phyloP scores from a whole-genome alignment of 2,329 filamentous ascomycete species.

The Canariomyces notabilis region DNA sequence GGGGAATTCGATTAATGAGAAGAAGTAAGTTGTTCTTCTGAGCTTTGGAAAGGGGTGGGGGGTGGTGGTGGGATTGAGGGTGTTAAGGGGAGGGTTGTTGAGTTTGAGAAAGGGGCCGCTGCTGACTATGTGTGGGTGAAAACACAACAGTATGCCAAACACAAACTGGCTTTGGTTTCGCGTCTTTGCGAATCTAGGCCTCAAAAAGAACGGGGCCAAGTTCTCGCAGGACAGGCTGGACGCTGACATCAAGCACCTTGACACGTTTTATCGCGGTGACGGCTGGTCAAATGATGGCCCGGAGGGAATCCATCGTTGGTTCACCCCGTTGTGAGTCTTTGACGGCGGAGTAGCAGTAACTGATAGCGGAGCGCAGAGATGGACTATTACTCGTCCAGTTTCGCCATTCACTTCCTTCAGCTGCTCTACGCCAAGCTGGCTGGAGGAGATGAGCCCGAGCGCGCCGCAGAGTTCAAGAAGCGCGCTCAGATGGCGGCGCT shows the following conservation, averaged over 20 bases:
- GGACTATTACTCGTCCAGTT: conserved; percentile 80
- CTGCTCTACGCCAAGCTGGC: conserved; percentile 71
- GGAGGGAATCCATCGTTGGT: conserved; percentile 62
- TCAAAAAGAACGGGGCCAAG: conserved; percentile 68
- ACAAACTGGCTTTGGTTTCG: conserved; percentile 75
- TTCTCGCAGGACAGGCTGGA: conserved; percentile 67
- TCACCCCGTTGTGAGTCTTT: neutral
- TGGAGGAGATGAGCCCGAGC: conserved; percentile 58
- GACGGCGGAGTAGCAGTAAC: neutral
- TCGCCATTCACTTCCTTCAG: conserved; percentile 76
- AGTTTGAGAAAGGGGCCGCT: too few species aligned
- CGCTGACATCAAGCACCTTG: conserved; percentile 69
- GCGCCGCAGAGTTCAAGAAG: conserved; percentile 64
- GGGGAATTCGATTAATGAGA: conserved; percentile 70
- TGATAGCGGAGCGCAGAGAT: conserved; percentile 49
- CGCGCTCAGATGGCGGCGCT: conserved; percentile 62
- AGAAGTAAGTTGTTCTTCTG: conserved; percentile 46
- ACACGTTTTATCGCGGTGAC: conserved; percentile 76
- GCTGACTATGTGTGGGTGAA: neutral
- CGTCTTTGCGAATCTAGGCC: conserved; percentile 74
- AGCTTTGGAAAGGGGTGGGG: neutral
- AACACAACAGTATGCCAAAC: conserved; percentile 57
- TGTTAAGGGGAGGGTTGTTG: too few species aligned
- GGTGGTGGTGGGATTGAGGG: neutral
- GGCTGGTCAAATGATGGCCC: conserved; percentile 82